phyloP scores from a whole-genome alignment of 2,329 filamentous ascomycete genomes.

The Elsinoe fawcettii region DNA sequence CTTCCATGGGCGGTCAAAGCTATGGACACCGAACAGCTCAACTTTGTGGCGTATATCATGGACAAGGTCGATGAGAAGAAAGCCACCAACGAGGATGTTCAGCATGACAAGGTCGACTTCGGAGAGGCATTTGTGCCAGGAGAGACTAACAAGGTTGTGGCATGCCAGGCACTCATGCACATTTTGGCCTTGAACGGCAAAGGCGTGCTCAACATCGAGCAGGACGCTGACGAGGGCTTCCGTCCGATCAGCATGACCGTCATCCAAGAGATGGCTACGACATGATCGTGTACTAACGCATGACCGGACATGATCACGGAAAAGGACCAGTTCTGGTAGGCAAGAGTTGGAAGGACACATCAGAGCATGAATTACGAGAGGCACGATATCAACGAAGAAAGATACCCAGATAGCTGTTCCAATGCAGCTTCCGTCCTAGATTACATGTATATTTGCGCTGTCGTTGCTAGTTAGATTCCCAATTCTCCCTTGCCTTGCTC shows the following conservation, averaged over 20 bases:
- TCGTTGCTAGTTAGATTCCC: conserved; percentile 1
- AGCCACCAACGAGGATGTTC: conserved; percentile 23
- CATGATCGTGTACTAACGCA: neutral
- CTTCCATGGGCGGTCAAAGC: conserved; percentile 45
- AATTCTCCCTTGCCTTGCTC: conserved; percentile 33
- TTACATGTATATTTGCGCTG: neutral
- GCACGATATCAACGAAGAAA: neutral
- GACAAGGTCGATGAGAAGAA: conserved; percentile 37
- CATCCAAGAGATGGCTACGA: neutral
- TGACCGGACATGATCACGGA: neutral
- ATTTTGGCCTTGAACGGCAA: conserved; percentile 56
- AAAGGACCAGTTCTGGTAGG: too few relatives aligned
- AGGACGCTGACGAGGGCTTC: conserved; percentile 50
- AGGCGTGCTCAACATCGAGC: conserved; percentile 38
- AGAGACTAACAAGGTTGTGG: conserved; percentile 51
- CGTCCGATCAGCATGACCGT: conserved; percentile 25
- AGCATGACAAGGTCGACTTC: conserved; percentile 49
- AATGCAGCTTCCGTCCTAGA: neutral
- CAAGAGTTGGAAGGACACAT: neutral
- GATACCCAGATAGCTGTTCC: neutral
- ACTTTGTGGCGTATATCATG: conserved; percentile 55
- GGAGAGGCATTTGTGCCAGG: conserved; percentile 57
- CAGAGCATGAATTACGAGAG: neutral
- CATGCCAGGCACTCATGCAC: conserved; percentile 69
- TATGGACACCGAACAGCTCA: conserved; percentile 52